These are phyloP conservation scores for Aspergillus haitiensis DNA, from an alignment of 495 filamentous ascomycete species.

Conservation along the genomic window DNA sequence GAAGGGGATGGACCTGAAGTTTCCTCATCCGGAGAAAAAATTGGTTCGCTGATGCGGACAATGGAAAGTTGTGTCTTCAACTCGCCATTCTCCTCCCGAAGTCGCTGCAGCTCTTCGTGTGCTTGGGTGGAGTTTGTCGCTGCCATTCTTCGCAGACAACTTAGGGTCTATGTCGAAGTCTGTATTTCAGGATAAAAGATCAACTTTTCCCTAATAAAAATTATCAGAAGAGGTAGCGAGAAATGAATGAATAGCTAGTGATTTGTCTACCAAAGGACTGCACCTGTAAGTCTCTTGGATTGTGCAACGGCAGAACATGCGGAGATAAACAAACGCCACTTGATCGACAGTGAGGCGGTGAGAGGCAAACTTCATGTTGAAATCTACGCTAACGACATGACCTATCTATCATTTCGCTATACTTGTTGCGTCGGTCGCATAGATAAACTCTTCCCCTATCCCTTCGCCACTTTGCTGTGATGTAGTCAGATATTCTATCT, in stretches of 20 bases:
- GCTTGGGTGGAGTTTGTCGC: conserved; percentile 30
- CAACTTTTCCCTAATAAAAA: background rate
- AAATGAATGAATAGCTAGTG: conserved; percentile 1
- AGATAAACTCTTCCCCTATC: no score
- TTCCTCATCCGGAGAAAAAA: conserved; percentile 51
- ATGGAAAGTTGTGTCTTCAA: conserved; percentile 60
- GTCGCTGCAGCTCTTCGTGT: conserved; percentile 38
- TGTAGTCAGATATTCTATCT: conserved; percentile 3
- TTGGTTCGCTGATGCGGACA: conserved; percentile 72
- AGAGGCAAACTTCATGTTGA: background rate
- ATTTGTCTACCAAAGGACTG: background rate
- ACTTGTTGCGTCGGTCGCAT: no score
- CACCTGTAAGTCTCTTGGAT: background rate
- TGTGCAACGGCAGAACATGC: background rate
- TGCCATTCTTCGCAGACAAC: conserved; percentile 29
- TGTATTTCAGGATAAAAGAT: conserved; percentile 7
- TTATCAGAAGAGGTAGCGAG: background rate
- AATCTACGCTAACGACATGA: no score
- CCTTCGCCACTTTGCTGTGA: conserved; percentile 3
- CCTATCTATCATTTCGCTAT: no score
- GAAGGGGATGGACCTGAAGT: conserved; percentile 31
- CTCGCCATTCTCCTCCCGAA: conserved; percentile 52
- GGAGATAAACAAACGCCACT: conserved; percentile 30
- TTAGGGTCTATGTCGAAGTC: no score
- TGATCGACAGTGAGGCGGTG: conserved; percentile 26